Conservation (phyloP, 495 filamentous ascomycete species). For the Trichoderma gamsii region DNA sequence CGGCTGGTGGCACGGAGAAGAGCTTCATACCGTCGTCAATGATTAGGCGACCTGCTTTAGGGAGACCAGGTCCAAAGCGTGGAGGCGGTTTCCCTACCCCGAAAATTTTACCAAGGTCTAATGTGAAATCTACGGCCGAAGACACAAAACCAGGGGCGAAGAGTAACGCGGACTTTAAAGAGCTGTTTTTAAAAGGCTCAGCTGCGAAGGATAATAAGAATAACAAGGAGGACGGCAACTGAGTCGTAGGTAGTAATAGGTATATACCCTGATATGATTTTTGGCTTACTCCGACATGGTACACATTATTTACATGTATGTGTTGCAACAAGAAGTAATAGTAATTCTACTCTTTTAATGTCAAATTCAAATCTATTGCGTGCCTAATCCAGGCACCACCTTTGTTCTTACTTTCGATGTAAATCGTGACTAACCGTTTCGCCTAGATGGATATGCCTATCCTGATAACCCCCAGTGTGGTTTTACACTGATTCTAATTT, state of each 20-base stretch:
- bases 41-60: constrained; percentile 53
- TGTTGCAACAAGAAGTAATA: neutral
- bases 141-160: constrained; percentile 40
- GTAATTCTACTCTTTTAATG: neutral
- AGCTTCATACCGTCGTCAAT: constrained; percentile 45
- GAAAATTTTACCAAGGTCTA: constrained; percentile 29
- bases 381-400: neutral
- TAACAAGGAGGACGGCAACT: neutral
- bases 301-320: too few species aligned
- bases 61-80: constrained; percentile 52
- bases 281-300: too few species aligned
- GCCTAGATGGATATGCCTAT: neutral
- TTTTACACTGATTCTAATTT: neutral
- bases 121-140: constrained; percentile 25
- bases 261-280: too few species aligned
- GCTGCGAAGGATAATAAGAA: neutral
- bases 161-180: constrained; percentile 85
- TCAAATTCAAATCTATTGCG: neutral
- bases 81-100: constrained; percentile 39
- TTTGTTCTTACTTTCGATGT: neutral
- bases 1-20: constrained; percentile 20
- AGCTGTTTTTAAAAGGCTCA: constrained; percentile 51
- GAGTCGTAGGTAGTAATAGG: neutral
- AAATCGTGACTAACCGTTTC: neutral
- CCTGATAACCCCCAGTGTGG: neutral